Conservation (phyloP, 2,329 filamentous ascomycete genomes). For the Didymella arachidicola region DNA sequence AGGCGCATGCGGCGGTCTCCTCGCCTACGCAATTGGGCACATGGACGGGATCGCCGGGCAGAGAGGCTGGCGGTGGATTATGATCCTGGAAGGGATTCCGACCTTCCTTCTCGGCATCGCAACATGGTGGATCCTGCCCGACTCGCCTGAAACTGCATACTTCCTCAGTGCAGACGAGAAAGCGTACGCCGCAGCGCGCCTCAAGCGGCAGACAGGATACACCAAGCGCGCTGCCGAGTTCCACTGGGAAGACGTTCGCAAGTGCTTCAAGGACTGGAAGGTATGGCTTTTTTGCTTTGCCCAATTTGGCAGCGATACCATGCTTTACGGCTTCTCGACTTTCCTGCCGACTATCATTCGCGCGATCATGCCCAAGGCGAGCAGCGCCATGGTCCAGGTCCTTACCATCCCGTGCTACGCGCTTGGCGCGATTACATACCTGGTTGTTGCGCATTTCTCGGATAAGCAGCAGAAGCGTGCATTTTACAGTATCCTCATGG, state of each 20-base stretch:
- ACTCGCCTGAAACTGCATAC: slow-evolving; percentile 70
- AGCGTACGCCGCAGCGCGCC: slow-evolving; percentile 61
- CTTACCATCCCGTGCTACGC: slow-evolving; percentile 82
- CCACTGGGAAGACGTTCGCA: slow-evolving; percentile 69
- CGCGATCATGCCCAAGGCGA: slow-evolving; percentile 68
- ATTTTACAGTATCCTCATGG: slow-evolving; percentile 69
- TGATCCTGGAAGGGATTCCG: slow-evolving; percentile 68
- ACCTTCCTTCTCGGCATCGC: slow-evolving; percentile 63
- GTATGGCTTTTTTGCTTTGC: slow-evolving; percentile 73
- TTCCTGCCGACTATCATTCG: slow-evolving; percentile 82
- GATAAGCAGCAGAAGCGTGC: slow-evolving; percentile 72
- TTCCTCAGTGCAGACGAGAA: slow-evolving; percentile 68
- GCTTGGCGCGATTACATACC: slow-evolving; percentile 73
- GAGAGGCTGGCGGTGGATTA: slow-evolving; percentile 75
- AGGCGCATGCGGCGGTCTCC: slow-evolving; percentile 74
- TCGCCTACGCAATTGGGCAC: slow-evolving; percentile 76
- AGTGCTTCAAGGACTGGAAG: slow-evolving; percentile 77
- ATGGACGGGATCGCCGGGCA: slow-evolving; percentile 72
- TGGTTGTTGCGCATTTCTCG: slow-evolving; percentile 70
- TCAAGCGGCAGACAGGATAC: slow-evolving; percentile 59
- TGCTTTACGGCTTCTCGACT: slow-evolving; percentile 80
- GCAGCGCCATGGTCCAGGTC: slow-evolving; percentile 72
- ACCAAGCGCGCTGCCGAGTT: slow-evolving; percentile 61
- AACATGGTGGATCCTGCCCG: slow-evolving; percentile 67
- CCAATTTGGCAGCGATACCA: slow-evolving; percentile 77